Conservation (phyloP, 306 rosid genomes). For the Luffa acutangula region DNA sequence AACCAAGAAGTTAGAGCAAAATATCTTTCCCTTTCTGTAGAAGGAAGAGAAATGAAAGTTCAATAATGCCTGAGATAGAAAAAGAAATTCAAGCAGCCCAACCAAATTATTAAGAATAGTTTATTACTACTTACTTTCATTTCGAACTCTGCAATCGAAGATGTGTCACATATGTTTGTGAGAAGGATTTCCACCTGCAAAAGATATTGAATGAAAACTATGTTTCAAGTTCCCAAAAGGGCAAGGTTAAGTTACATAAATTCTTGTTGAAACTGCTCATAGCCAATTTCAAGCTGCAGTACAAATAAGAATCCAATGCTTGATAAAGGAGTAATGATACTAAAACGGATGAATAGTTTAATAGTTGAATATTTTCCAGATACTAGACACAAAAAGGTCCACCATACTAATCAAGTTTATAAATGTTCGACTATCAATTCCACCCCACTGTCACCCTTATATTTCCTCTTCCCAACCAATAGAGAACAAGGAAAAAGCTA, state of each 20-base stretch:
- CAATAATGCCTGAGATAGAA: neutral
- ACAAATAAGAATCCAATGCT: neutral
- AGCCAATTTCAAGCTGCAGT: neutral
- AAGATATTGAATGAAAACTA: slow-evolving; percentile 12
- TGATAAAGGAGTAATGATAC: neutral
- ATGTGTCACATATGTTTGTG: slow-evolving; percentile 54
- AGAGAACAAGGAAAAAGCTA: neutral
- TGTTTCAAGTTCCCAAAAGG: neutral
- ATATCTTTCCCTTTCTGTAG: slow-evolving; percentile 1
- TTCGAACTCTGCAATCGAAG: slow-evolving; percentile 56
- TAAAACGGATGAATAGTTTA: neutral
- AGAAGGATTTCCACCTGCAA: slow-evolving; percentile 67
- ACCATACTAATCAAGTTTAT: neutral
- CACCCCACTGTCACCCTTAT: neutral
- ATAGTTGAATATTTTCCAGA: neutral
- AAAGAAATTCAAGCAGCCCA: neutral
- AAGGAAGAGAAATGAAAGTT: neutral
- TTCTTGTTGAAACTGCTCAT: neutral
- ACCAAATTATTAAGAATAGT: neutral
- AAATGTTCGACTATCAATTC: neutral
- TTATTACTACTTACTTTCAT: slow-evolving; percentile 44
- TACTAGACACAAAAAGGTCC: neutral
- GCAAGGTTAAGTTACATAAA: neutral
- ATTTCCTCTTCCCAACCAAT: neutral
- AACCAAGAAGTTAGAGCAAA: neutral